Base-by-base conservation (phyloP, 345 rosid species). In the Nasturtium officinale region DNA sequence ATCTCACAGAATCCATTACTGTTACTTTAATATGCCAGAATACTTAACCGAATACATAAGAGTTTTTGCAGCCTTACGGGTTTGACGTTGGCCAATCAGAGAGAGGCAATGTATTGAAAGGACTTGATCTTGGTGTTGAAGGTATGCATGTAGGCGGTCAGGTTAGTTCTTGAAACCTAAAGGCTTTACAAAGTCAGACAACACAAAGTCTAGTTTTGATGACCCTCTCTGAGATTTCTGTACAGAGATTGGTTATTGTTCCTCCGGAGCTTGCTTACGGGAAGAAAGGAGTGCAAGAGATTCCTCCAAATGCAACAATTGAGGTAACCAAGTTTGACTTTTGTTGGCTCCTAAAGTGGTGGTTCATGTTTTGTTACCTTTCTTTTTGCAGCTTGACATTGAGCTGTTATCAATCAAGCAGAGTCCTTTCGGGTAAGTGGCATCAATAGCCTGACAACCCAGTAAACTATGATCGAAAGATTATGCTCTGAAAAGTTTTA, bases 91-190 rank as follows among this genome's bases (percentile, higher is more conserved):
- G 98, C 11, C 91, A 94, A 73, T 94, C 99, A 5, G 96, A 94
- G 78, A 88, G 78, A 71, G 96, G 97, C 62, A 75, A 60, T 17
- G 96, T 91, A 66, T 89, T 94, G 38, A 91, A 89, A 85, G 98
- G 98, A 78, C 85, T 94, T 72, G 98, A 94, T 74, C 85, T 91
- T 18, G 98, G 96, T n/a, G 89, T 84, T 78, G 78, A 91, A 86
- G 96, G 98, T 65, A 94, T 94, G 97, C 88, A 79, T 28, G 95
- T 94, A 9, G 98, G 97, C 1, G 96, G 97, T 33, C 98, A 94
- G 97, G 97, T 94, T 75, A 68, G 78, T 79, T 65, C 47, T 71
- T 71, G 42, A 65, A 56, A 50, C 56, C 18, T 0, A 30, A 46
- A 67, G 18, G 16, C 26, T 62, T 46, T 35, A 2, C 12, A 21